These are phyloP conservation scores for Rehmannia glutinosa DNA, from an alignment of 257 asterid genomes.

Conservation along the genomic window DNA sequence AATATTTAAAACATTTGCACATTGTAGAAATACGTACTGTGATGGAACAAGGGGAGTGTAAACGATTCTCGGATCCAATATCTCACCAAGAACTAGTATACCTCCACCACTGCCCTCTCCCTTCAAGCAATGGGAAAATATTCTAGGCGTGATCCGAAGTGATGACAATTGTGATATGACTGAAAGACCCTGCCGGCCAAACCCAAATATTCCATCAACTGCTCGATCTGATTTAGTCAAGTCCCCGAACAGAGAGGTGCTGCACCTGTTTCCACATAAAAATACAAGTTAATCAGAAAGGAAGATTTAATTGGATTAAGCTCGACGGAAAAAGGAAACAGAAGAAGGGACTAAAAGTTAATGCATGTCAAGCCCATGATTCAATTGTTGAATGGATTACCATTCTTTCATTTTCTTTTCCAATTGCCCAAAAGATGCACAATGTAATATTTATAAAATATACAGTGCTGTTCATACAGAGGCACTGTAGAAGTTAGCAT, in stretches of 20 bases:
- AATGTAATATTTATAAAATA: not conserved
- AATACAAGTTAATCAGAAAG: slow-evolving; percentile 5
- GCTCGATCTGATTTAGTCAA: slow-evolving; percentile 77
- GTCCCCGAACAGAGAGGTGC: slow-evolving; percentile 76
- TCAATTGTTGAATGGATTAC: not conserved
- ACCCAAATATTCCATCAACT: slow-evolving; percentile 86
- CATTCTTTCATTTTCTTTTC: not conserved
- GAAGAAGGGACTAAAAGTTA: not conserved
- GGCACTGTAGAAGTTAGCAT: not conserved
- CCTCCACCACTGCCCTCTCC: slow-evolving; percentile 91
- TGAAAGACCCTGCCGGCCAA: slow-evolving; percentile 70
- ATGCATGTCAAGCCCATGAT: slow-evolving; percentile 8
- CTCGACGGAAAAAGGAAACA: not conserved
- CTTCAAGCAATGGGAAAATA: slow-evolving; percentile 87
- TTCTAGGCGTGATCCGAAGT: slow-evolving; percentile 71
- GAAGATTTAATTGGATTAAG: not conserved
- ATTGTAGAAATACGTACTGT: slow-evolving; percentile 60
- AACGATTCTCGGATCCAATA: slow-evolving; percentile 79
- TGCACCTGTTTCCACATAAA: slow-evolving; percentile 58
- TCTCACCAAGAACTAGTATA: slow-evolving; percentile 91
- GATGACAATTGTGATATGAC: slow-evolving; percentile 79
- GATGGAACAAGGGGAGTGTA: slow-evolving; percentile 95
- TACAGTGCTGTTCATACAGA: not conserved
- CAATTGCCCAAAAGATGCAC: not conserved
- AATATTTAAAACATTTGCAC: slow-evolving; percentile 11